Conservation (phyloP, 2,329 filamentous ascomycete genomes). For the Epichloe sibirici region DNA sequence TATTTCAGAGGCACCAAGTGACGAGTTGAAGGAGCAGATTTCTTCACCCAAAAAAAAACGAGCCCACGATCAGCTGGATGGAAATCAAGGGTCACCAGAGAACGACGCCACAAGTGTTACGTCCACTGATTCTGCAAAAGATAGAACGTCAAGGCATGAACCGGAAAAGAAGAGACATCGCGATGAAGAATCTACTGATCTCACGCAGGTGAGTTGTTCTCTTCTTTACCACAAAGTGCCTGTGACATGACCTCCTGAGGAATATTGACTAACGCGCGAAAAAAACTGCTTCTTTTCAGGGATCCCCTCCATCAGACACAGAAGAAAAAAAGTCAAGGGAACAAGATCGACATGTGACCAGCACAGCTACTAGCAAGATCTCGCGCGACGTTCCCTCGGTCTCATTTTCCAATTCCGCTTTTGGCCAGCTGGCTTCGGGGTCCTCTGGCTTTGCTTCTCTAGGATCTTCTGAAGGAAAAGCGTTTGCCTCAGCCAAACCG, state of each 20-base stretch:
- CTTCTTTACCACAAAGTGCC: neutral
- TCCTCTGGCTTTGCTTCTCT: conserved; percentile 53
- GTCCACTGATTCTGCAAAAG: conserved; percentile 33
- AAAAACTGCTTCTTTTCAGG: neutral
- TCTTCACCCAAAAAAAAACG: conserved; percentile 57
- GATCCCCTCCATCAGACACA: neutral
- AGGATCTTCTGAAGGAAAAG: conserved; percentile 33
- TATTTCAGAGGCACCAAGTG: conserved; percentile 20
- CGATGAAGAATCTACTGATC: conserved; percentile 32
- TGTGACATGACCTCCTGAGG: no score
- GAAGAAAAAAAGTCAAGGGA: neutral
- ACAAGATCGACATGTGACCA: neutral
- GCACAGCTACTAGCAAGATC: neutral
- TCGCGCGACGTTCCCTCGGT: conserved; percentile 37
- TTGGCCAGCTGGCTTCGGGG: conserved; percentile 52
- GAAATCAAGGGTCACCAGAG: conserved; percentile 28
- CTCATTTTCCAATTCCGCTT: conserved; percentile 56
- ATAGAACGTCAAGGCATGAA: conserved; percentile 34
- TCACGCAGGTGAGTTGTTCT: conserved; percentile 19
- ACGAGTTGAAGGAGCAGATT: conserved; percentile 34
- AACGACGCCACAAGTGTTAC: conserved; percentile 31
- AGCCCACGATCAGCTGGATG: conserved; percentile 45
- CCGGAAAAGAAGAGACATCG: conserved; percentile 55
- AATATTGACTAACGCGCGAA: neutral
- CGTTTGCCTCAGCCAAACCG: conserved; percentile 36